Evolutionary conservation across 148 eudicot species (phyloP), one percentile per base, ranked within the genome.

Genomic region (Rhododendron williamsianum): DNA sequence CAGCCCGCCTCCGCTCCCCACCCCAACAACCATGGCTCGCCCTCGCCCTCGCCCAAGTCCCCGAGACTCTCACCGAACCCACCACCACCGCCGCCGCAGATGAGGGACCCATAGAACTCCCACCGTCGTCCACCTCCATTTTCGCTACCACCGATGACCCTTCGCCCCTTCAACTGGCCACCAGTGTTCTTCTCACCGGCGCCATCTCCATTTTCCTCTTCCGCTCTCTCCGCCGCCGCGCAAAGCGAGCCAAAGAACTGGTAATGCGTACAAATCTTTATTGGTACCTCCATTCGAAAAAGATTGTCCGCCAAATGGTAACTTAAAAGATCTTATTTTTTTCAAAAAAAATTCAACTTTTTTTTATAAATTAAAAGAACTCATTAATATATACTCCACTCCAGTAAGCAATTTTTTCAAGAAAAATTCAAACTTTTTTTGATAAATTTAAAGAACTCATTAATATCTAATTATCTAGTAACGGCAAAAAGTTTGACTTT

Each of bases 171-270:
- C 98, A 95, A 81, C 87, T 93, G 30, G 84, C 98, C 87, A 93
- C 98, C 63, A 94, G 98, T 87, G 91, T 97, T 21, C 97, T 97
- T 48, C 98, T 97, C 60, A 94, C 98, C 82, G 99, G 98, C 46
- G 94, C 99, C 86, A 92, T 97, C 83, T 81, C 98, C 18, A 88
- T 97, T 81, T 94, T 97, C 87, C 95, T 95, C 87, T 97, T 95
- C 81, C 98, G 99, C 83, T 90, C 98, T 27, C 87, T 95, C 88
- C 96, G 95, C 18, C 98, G 98, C 54, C 89, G 99, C 36, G 94
- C 93, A 82, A 94, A 91, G 82, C 96, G 99, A 0, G 93, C 97
- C 76, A 97, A 91, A 87, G 96, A 96, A 65, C 81, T 90, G 92
- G 98, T 95, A 91, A 23, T 4, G 27, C 36, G 15, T 49, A 60